phyloP scores from a whole-genome alignment of 2,329 filamentous ascomycete genomes.

The Alternaria arbusti region DNA sequence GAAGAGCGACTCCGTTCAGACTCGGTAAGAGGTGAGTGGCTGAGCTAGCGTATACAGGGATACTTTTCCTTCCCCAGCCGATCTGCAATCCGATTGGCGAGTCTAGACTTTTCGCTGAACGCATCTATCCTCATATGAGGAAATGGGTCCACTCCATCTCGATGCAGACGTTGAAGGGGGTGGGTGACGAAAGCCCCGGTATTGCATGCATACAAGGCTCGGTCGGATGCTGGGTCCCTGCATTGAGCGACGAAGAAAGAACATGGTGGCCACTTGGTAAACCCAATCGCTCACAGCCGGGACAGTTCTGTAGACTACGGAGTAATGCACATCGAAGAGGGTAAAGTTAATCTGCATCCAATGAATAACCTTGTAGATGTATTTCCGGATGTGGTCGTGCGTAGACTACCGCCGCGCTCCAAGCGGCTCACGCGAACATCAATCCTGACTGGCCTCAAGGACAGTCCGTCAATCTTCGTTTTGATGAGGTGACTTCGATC shows the following conservation, averaged over 20 bases:
- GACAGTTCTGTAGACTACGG: neutral
- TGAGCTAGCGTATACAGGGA: constrained; percentile 30
- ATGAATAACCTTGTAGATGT: constrained; percentile 25
- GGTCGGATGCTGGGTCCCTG: constrained; percentile 15
- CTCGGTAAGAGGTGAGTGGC: constrained; percentile 36
- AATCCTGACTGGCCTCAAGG: constrained; percentile 22
- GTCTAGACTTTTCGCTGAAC: constrained; percentile 26
- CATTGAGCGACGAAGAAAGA: constrained; percentile 9
- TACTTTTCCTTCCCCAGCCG: constrained; percentile 25
- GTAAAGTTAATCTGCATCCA: constrained; percentile 26
- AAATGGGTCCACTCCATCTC: constrained; percentile 20
- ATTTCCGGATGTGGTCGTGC: constrained; percentile 16
- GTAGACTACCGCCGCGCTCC: constrained; percentile 22
- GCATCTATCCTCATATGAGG: constrained; percentile 24
- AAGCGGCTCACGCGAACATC: constrained; percentile 23
- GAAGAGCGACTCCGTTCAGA: constrained; percentile 24
- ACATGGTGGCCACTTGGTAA: neutral
- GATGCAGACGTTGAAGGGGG: constrained; percentile 17
- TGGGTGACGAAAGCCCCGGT: constrained; percentile 9
- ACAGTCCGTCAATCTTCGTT: constrained; percentile 16
- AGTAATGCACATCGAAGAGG: constrained; percentile 16
- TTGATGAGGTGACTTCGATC: constrained; percentile 19
- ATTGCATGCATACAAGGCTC: constrained; percentile 1
- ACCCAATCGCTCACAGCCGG: neutral
- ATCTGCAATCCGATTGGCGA: constrained; percentile 46